Percentiles rank a stretch among this genome's conserved stretches.
Evolutionary conservation across 176 grass and related monocot species (phyloP).

Genomic region (Juncus effusus): DNA sequence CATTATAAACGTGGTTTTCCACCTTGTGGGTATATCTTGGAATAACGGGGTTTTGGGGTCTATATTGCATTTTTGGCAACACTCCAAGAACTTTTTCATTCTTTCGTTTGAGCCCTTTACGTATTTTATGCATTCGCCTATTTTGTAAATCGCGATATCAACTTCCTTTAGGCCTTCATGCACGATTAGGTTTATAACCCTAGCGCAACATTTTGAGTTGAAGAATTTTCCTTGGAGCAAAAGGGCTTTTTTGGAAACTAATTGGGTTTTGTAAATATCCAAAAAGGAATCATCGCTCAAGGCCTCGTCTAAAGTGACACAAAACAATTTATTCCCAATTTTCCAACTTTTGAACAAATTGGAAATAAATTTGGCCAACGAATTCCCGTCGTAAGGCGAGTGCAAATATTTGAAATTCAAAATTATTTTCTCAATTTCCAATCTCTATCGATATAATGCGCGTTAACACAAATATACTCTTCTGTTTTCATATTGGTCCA

Average conservation of each 20-base stretch:
- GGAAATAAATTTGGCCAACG: constrained; percentile 18
- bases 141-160: constrained; percentile 24
- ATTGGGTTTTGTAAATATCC: constrained; percentile 29
- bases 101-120: constrained; percentile 25
- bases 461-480: constrained; percentile 27
- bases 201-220: constrained; percentile 24
- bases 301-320: constrained; percentile 23
- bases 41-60: constrained; percentile 1
- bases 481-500: constrained; percentile 34
- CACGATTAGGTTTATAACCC: constrained; percentile 30
- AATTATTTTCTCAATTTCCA: constrained; percentile 25
- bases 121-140: constrained; percentile 29
- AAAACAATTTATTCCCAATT: constrained; percentile 30
- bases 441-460: constrained; percentile 29
- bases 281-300: constrained; percentile 27
- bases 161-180: constrained; percentile 25
- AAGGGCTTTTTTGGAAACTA: constrained; percentile 24
- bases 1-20: constrained; percentile 28
- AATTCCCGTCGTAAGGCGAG: constrained; percentile 16
- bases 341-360: constrained; percentile 35
- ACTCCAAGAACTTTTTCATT: constrained; percentile 24
- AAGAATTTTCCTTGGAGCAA: constrained; percentile 27
- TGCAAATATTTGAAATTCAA: constrained; percentile 28
- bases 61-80: constrained; percentile 12
- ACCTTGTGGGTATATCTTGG: constrained; percentile 29